Conservation (phyloP, 2,329 filamentous ascomycete species). For the Rhynchosporium graminicola region DNA sequence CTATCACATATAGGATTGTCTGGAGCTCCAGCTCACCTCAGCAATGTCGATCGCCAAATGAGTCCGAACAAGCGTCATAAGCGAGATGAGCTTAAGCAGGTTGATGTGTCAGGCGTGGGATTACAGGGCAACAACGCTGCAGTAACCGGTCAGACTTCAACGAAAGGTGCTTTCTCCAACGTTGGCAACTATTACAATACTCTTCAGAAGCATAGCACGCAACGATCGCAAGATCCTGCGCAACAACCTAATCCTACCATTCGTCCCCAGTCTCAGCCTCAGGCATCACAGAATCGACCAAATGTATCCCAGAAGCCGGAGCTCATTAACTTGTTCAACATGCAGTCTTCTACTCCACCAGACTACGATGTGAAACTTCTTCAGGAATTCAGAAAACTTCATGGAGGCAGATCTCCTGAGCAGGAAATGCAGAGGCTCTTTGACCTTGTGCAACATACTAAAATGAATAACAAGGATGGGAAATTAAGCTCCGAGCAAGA, state of each 20-base stretch:
- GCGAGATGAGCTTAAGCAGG: not conserved
- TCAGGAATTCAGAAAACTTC: not conserved
- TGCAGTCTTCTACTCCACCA: not conserved
- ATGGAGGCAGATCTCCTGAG: not conserved
- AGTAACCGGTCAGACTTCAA: not conserved
- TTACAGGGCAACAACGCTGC: not conserved
- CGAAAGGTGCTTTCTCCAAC: too few species aligned
- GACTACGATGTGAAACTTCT: not conserved
- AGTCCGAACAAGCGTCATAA: slow-evolving; percentile 1
- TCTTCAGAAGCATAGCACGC: not conserved
- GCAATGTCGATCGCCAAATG: not conserved
- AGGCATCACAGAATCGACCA: too few species aligned
- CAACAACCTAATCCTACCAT: not conserved
- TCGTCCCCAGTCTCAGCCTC: not conserved
- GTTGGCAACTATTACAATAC: not conserved
- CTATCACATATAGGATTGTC: not conserved
- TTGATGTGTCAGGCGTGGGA: not conserved
- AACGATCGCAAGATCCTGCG: not conserved
- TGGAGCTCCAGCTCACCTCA: not conserved
- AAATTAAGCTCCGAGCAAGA: not conserved
- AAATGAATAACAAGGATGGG: not conserved
- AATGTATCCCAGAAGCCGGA: not conserved
- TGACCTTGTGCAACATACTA: not conserved
- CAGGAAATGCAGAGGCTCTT: not conserved
- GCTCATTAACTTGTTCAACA: too few species aligned